Percentiles rank a stretch among this genome's conserved stretches.
These are phyloP conservation scores for Rhodotorula babjevae DNA, from an alignment of 768 basidiomycete species.

Conservation along the genomic window DNA sequence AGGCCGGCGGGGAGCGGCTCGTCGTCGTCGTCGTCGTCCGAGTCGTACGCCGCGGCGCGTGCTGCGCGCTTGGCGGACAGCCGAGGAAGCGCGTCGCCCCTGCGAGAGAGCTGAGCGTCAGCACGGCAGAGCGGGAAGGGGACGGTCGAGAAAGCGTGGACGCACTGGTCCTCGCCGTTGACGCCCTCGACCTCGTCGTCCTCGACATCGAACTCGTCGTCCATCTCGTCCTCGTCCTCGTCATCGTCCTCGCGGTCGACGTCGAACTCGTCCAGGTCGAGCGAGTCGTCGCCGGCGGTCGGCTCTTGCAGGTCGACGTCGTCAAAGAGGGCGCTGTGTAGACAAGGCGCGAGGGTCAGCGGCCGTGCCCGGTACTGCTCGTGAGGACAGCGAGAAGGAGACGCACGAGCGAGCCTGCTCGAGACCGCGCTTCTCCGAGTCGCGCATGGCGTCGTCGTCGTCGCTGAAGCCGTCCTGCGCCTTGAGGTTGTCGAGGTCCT, in stretches of 20 bases:
- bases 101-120: too few species aligned
- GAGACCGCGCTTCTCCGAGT: conserved; percentile 54
- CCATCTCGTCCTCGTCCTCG: conserved; percentile 8
- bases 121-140: too few species aligned
- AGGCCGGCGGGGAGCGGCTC: conserved; percentile 18
- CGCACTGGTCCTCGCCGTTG: background rate
- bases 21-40: conserved; percentile 33
- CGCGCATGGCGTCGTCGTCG: conserved; percentile 53
- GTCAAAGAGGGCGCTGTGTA: conserved; percentile 36
- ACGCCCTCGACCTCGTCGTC: background rate
- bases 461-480: conserved; percentile 54
- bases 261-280: conserved; percentile 43
- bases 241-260: conserved; percentile 45
- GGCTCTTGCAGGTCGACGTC: conserved; percentile 40
- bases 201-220: conserved; percentile 19
- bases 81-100: background rate
- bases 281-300: conserved; percentile 2
- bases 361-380: background rate
- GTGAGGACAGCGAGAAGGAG: conserved; percentile 44
- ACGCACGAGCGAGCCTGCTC: conserved; percentile 45
- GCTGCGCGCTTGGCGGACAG: conserved; percentile 31
- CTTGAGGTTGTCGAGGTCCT: conserved; percentile 32
- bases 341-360: background rate
- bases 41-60: conserved; percentile 33
- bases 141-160: background rate